These are phyloP conservation scores for Hanseniaspora lachancei DNA, from an alignment of 805 yeast genomes.

Conservation along the genomic window DNA sequence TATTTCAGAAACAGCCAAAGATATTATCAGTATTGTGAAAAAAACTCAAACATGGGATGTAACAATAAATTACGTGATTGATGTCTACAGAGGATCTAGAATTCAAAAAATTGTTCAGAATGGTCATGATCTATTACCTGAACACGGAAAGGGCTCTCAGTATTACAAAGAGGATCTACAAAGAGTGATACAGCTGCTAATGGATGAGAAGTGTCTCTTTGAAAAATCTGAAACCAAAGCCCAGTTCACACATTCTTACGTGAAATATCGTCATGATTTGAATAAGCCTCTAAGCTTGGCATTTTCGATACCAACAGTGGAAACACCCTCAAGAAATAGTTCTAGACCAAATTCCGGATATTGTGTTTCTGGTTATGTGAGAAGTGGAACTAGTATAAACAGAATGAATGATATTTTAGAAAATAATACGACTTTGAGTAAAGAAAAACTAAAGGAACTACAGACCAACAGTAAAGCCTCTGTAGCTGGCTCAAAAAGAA, in stretches of 20 bases:
- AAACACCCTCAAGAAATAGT: conserved; percentile 12
- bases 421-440: neutral
- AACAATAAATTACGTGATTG: conserved; percentile 71
- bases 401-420: neutral
- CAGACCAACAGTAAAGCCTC: neutral
- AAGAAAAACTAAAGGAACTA: conserved; percentile 1
- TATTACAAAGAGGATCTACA: conserved; percentile 61
- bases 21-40: conserved; percentile 47
- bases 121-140: conserved; percentile 48
- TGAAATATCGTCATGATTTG: conserved; percentile 37
- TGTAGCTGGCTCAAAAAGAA: neutral
- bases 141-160: conserved; percentile 58
- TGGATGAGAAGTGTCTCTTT: conserved; percentile 48
- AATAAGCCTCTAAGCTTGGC: conserved; percentile 38
- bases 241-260: conserved; percentile 66
- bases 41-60: conserved; percentile 46
- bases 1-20: conserved; percentile 50
- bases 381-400: neutral
- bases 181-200: conserved; percentile 66
- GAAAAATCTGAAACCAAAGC: conserved; percentile 63
- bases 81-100: conserved; percentile 63
- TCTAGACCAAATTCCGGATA: neutral
- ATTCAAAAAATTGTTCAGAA: conserved; percentile 45
- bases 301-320: conserved; percentile 26
- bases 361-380: neutral